Base-by-base conservation (phyloP, 768 basidiomycete genomes). In the Mycena olivaceomarginata region DNA sequence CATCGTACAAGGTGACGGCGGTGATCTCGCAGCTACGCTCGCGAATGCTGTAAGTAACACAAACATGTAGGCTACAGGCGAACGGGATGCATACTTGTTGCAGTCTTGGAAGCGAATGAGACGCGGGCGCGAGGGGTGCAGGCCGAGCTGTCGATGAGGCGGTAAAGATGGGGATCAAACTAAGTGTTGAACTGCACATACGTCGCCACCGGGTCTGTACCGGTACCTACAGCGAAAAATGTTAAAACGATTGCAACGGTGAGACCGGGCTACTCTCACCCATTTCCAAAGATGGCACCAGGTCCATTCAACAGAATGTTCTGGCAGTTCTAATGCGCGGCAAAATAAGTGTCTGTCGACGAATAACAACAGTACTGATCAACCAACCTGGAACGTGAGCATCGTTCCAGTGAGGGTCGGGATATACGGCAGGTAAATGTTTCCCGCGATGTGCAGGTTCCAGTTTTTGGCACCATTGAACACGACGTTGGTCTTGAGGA, bases 71-170 rank as follows among this genome's bases (percentile, higher is more conserved):
- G 15, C 13, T 18, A 16, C 7, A 25, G 51, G 41, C 16, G n/a
- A 20, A 56, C 18, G 4, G 9, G 9, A 5, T 11, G 56, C 77
- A 4, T 16, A 81, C 80, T 82, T 73, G 78, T 82, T 82, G 63
- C 80, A 81, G 48, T 70, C 67, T 25, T 82, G 80, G 74, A 82
- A 82, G 10, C 82, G 79, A 20, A 82, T 80, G 71, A 82, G 80
- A n/a, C 82, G 82, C 5, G 82, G 82, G 6, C 82, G 80, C 62
- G 48, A 72, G 2, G 82, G 80, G 31, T 79, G 72, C 12, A 80
- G 39, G 3, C 72, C 68, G 63, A 82, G 80, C 81, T 82, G n/a
- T 45, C 43, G 15, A 45, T 15, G 6, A 45, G 43, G 15, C 43
- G 43, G 43, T 45, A 45, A 45, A 45, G 10, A 11, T 16, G 64